phyloP scores from a whole-genome alignment of 306 rosid genomes.

The Pueraria montana region DNA sequence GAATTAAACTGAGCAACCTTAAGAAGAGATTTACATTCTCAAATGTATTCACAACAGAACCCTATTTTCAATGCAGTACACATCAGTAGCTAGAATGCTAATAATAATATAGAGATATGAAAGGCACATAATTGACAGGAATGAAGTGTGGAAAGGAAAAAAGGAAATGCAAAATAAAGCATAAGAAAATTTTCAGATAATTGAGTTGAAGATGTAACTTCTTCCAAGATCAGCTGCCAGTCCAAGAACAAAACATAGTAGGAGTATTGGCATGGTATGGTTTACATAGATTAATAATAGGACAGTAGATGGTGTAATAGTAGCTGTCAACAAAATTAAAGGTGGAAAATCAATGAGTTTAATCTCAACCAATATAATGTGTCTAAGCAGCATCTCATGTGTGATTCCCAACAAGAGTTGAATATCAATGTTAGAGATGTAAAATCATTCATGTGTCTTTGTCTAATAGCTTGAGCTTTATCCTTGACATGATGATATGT shows the following conservation, averaged over 20 bases:
- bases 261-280: background rate
- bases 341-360: background rate
- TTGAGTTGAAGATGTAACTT: constrained; percentile 32
- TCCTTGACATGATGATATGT: background rate
- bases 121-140: constrained; percentile 16
- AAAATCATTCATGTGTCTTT: background rate
- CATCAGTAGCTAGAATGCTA: constrained; percentile 24
- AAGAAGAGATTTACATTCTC: constrained; percentile 23
- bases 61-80: constrained; percentile 20
- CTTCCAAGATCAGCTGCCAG: background rate
- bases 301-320: background rate
- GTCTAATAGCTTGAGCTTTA: background rate
- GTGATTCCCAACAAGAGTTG: background rate
- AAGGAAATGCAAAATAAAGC: constrained; percentile 5
- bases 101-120: background rate
- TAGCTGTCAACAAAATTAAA: background rate
- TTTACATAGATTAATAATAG: background rate
- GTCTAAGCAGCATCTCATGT: background rate
- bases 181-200: background rate
- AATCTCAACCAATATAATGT: background rate
- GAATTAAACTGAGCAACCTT: constrained; percentile 26
- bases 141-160: constrained; percentile 5
- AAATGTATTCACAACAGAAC: constrained; percentile 8
- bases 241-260: background rate
- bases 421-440: constrained; percentile 1